These are phyloP conservation scores for Aureobasidium sp. DNA, from an alignment of 2,329 filamentous ascomycete genomes.

Conservation along the genomic window DNA sequence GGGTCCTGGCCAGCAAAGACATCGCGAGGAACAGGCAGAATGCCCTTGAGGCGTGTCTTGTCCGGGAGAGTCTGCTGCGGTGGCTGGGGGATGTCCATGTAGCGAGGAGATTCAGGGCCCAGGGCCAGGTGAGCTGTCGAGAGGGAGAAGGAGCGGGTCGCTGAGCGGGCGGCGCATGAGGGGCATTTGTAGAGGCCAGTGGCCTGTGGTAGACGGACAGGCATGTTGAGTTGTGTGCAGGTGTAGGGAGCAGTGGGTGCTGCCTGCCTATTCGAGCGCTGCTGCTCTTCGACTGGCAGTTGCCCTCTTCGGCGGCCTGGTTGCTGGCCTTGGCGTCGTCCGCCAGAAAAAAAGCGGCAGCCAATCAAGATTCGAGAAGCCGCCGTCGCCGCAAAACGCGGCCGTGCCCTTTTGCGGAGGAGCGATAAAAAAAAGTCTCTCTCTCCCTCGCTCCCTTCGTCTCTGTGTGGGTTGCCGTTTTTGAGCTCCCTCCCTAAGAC, in stretches of 20 bases:
- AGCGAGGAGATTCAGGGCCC: conserved; percentile 79
- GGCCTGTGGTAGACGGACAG: conserved; percentile 11
- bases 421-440: conserved; percentile 10
- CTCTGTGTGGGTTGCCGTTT: conserved; percentile 10
- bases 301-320: background rate
- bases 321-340: conserved; percentile 2
- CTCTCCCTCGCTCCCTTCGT: background rate
- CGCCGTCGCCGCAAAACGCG: background rate
- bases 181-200: conserved; percentile 25
- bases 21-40: conserved; percentile 72
- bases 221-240: background rate
- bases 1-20: conserved; percentile 51
- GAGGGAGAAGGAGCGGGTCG: conserved; percentile 36
- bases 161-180: conserved; percentile 22
- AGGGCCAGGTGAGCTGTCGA: conserved; percentile 41
- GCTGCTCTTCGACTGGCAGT: background rate
- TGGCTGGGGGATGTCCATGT: conserved; percentile 71
- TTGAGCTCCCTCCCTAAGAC: conserved; percentile 2
- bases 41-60: conserved; percentile 57
- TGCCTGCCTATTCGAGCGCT: background rate
- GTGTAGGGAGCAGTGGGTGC: background rate
- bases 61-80: conserved; percentile 57
- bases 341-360: background rate
- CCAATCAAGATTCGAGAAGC: conserved; percentile 3
- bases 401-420: background rate